Percentiles rank a stretch among this genome's conserved stretches.
Conservation (phyloP, 768 basidiomycete species). For the Kwoniella mangroviensis region DNA sequence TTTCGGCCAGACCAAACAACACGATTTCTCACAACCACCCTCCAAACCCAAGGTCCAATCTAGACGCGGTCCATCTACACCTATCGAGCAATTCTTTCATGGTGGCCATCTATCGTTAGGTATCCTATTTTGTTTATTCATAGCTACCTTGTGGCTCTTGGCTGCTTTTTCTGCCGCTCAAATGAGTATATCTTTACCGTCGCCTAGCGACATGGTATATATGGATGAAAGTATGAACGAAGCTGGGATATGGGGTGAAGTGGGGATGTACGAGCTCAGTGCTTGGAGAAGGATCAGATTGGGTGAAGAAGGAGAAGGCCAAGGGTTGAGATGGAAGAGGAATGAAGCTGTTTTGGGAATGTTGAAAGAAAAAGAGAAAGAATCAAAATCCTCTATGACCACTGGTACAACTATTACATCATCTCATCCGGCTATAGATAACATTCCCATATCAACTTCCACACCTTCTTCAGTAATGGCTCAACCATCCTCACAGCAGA, state of each 20-base stretch:
- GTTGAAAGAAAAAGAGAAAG: conserved; percentile 6
- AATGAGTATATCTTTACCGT: conserved; percentile 2
- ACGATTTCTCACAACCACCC: neutral
- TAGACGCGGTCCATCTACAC: neutral
- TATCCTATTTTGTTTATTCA: conserved; percentile 22
- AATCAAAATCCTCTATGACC: neutral
- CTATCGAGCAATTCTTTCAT: conserved; percentile 1
- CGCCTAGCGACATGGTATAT: neutral
- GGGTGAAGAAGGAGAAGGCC: neutral
- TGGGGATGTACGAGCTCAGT: conserved; percentile 17
- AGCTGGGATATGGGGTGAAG: conserved; percentile 16
- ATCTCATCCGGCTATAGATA: no score
- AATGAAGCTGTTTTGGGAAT: conserved; percentile 24
- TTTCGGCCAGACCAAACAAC: conserved; percentile 21
- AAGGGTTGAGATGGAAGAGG: conserved; percentile 10
- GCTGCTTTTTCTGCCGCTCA: conserved; percentile 18
- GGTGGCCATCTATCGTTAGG: conserved; percentile 12
- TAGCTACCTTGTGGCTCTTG: conserved; percentile 16
- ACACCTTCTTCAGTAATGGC: neutral
- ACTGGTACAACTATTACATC: neutral
- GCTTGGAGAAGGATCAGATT: conserved; percentile 18
- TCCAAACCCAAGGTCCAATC: neutral
- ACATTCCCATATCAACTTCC: neutral
- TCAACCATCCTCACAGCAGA: neutral
- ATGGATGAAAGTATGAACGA: neutral